These are phyloP conservation scores for Ustilago loliicola DNA, from an alignment of 1,284 basidiomycete genomes.

Conservation along the genomic window DNA sequence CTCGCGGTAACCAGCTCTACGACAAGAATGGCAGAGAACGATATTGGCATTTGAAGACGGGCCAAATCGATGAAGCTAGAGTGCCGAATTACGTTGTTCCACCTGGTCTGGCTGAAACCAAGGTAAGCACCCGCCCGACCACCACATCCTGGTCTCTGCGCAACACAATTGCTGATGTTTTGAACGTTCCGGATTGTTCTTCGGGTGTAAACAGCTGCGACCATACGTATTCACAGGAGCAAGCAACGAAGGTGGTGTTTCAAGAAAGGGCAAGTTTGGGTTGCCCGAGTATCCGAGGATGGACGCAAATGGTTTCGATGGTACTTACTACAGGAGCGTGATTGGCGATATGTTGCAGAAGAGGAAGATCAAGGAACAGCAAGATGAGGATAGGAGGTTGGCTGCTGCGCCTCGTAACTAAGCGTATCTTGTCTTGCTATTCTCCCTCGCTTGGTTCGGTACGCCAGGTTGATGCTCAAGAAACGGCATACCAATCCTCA, in stretches of 20 bases:
- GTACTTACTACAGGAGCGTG: constrained; percentile 60
- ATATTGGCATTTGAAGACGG: constrained; percentile 65
- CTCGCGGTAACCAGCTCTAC: constrained; percentile 58
- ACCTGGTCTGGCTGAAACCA: constrained; percentile 64
- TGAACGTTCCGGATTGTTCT: not conserved
- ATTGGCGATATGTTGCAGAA: constrained; percentile 58
- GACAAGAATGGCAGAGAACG: constrained; percentile 53
- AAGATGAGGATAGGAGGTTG: constrained; percentile 38
- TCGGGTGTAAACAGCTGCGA: constrained; percentile 49
- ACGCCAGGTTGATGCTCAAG: no score
- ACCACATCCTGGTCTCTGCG: not conserved
- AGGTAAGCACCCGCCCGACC: constrained; percentile 36
- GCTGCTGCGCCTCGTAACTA: constrained; percentile 18
- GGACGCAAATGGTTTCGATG: constrained; percentile 59
- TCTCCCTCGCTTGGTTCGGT: no score
- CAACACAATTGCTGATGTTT: not conserved
- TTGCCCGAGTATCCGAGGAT: constrained; percentile 62
- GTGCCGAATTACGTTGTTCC: constrained; percentile 66
- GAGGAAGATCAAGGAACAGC: constrained; percentile 48
- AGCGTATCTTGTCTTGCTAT: not conserved
- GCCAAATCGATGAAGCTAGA: constrained; percentile 62
- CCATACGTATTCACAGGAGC: constrained; percentile 64
- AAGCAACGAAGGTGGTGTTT: constrained; percentile 52
- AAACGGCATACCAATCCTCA: no score
- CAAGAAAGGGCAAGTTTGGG: constrained; percentile 52